phyloP scores from a whole-genome alignment of 495 filamentous ascomycete species.

The Hypoxylon lienhwacheense region DNA sequence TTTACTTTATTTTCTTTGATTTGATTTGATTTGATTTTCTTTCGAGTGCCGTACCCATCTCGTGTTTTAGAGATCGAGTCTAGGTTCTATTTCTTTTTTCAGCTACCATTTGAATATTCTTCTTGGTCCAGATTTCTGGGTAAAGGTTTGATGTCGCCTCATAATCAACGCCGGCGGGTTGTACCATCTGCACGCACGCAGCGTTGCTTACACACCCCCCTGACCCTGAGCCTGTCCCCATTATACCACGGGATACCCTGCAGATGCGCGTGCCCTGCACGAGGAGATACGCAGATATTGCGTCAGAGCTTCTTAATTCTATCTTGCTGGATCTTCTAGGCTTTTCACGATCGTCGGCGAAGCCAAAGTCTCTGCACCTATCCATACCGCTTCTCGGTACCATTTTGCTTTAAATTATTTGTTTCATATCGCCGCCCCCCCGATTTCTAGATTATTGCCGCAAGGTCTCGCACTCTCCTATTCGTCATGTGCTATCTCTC shows the following conservation, averaged over 20 bases:
- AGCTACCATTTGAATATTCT: slow-evolving; percentile 14
- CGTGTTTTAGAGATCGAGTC: slow-evolving; percentile 23
- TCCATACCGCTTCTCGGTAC: neutral
- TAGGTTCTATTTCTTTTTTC: slow-evolving; percentile 3
- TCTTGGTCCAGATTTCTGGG: slow-evolving; percentile 20
- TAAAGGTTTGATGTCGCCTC: slow-evolving; percentile 24
- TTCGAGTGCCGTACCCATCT: too few species aligned
- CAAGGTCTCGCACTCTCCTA: neutral
- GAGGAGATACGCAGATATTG: slow-evolving; percentile 22
- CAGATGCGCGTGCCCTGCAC: slow-evolving; percentile 28
- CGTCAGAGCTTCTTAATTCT: slow-evolving; percentile 22
- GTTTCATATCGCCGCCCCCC: neutral
- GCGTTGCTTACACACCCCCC: slow-evolving; percentile 19
- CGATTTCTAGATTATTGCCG: neutral
- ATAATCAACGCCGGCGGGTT: slow-evolving; percentile 16
- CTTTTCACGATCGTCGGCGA: slow-evolving; percentile 4
- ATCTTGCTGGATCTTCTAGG: slow-evolving; percentile 1
- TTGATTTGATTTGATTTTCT: too few species aligned
- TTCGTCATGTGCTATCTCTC: slow-evolving; percentile 4
- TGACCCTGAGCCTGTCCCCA: slow-evolving; percentile 20
- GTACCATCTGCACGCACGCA: slow-evolving; percentile 20
- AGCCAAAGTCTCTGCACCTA: slow-evolving; percentile 8
- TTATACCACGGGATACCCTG: slow-evolving; percentile 29
- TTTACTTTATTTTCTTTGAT: too few species aligned
- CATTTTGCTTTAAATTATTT: slow-evolving; percentile 1